phyloP scores from a whole-genome alignment of 768 basidiomycete genomes.

The Leccinum broughii region DNA sequence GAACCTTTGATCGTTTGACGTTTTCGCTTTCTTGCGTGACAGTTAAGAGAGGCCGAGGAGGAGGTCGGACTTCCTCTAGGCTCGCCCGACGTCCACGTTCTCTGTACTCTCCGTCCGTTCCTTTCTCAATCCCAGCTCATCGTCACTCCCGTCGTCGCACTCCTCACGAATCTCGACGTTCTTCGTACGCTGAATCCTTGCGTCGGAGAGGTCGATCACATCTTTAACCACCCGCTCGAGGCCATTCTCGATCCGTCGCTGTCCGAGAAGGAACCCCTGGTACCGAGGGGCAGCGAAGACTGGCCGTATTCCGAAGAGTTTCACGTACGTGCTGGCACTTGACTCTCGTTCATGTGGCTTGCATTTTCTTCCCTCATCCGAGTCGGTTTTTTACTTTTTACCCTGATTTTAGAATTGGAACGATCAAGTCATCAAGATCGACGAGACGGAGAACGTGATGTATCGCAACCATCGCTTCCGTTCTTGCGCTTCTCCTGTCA shows the following conservation, averaged over 20 bases:
- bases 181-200: conserved; percentile 54
- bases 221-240: conserved; percentile 79
- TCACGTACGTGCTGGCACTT: conserved; percentile 51
- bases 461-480: conserved; percentile 89
- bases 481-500: conserved; percentile 74
- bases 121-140: conserved; percentile 66
- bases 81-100: conserved; percentile 55
- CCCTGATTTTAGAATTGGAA: conserved; percentile 48
- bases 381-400: background rate
- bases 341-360: background rate
- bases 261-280: conserved; percentile 46
- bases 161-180: conserved; percentile 54
- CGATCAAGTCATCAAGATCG: conserved; percentile 43
- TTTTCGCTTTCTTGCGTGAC: conserved; percentile 1
- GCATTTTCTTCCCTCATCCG: background rate
- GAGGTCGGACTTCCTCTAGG: conserved; percentile 72
- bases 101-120: conserved; percentile 66
- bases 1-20: background rate
- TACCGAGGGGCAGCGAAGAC: conserved; percentile 58
- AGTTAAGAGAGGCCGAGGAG: conserved; percentile 85
- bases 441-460: conserved; percentile 47
- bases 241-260: conserved; percentile 64
- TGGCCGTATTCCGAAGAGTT: conserved; percentile 79
- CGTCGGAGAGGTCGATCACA: conserved; percentile 69
- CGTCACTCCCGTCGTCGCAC: conserved; percentile 77